Evolutionary conservation across 805 yeast genomes (phyloP), one percentile per base, ranked within the genome.

Genomic region (Lipomyces yamadae): DNA sequence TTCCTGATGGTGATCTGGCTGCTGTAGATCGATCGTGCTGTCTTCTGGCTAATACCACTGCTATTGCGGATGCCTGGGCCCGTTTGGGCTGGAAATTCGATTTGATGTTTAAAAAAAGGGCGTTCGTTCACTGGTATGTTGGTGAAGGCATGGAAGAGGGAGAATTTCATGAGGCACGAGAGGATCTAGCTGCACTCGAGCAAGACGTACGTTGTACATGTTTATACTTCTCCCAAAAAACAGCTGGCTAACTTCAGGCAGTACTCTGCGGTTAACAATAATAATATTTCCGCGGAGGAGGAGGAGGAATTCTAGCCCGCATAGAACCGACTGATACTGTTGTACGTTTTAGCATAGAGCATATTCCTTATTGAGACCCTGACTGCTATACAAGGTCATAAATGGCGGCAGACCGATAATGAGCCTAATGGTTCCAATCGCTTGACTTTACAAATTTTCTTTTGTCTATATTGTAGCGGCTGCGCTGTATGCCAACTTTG

Each of bases 141-240:
- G 97, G 98, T 78, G 99, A 94, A 83, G 98, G 99, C 84, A 94
- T 94, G 98, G 99, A 94, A 82, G 99, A 94, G 83, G 98, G 98
- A 78, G 99, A 94, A 83, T 95, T 94, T 81, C 89, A 95, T 68
- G 99, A 95, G 83, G 99, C 98, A 64, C 92, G 98, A 84, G 99
- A 90, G 83, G 97, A 95, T 78, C 86, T 94, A 79, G 97, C 97
- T 71, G 97, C 98, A 69, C 86, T 94, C 78, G 98, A 95, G 83
- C 91, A 93, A 82, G 99, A 94, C 81, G 68, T 64, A 15, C 32
- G 79, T 15, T 10, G 24, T 15, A 42, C n/a, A 15, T 7, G n/a
- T 42, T 5, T n/a, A 24, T 15, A n/a, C n/a, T 42, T 8, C n/a
- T 18, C 7, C 7, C 0, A 24, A 24, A 24, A 24, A 24, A 13